Percentiles rank a stretch among this genome's conserved stretches.
phyloP scores from a whole-genome alignment of 2,329 filamentous ascomycete genomes.

The Aspergillus puulaauensis region DNA sequence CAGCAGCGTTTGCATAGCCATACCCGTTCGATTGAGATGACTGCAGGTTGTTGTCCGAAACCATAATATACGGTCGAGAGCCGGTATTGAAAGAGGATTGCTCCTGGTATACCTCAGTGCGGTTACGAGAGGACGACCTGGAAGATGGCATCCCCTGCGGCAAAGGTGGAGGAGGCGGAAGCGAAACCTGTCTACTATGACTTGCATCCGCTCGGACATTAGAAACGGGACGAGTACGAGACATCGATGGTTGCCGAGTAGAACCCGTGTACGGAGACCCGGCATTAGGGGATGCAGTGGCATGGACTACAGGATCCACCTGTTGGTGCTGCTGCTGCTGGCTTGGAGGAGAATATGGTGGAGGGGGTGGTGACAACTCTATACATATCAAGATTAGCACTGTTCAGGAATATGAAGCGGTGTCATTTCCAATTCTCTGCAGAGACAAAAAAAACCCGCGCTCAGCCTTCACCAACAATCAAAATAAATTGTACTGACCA shows the following conservation, averaged over 20 bases:
- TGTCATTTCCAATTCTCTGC: constrained; percentile 5
- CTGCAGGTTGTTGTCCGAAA: constrained; percentile 23
- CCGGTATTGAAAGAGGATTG: constrained; percentile 18
- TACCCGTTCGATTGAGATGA: constrained; percentile 18
- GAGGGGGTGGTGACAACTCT: constrained; percentile 35
- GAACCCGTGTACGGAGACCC: constrained; percentile 18
- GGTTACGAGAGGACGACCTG: constrained; percentile 35
- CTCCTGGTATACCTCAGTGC: constrained; percentile 26
- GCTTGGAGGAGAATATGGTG: constrained; percentile 40
- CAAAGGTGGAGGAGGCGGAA: constrained; percentile 38
- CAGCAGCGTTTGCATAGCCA: constrained; percentile 11
- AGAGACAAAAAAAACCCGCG: neutral
- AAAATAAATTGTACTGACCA: constrained; percentile 28
- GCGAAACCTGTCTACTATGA: constrained; percentile 28
- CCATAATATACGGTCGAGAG: constrained; percentile 20
- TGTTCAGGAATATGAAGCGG: neutral
- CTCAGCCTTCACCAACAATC: neutral
- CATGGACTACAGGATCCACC: constrained; percentile 18
- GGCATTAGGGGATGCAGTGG: constrained; percentile 14
- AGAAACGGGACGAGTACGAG: constrained; percentile 34
- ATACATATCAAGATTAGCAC: constrained; percentile 24
- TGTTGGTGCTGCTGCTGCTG: constrained; percentile 20
- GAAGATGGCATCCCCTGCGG: constrained; percentile 29
- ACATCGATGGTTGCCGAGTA: constrained; percentile 25
- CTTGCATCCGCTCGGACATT: constrained; percentile 29